A percentile compares a stretch with the other conserved stretches of the same genome.
Evolutionary conservation across 768 basidiomycete genomes (phyloP).

Genomic region (Russula lepida): DNA sequence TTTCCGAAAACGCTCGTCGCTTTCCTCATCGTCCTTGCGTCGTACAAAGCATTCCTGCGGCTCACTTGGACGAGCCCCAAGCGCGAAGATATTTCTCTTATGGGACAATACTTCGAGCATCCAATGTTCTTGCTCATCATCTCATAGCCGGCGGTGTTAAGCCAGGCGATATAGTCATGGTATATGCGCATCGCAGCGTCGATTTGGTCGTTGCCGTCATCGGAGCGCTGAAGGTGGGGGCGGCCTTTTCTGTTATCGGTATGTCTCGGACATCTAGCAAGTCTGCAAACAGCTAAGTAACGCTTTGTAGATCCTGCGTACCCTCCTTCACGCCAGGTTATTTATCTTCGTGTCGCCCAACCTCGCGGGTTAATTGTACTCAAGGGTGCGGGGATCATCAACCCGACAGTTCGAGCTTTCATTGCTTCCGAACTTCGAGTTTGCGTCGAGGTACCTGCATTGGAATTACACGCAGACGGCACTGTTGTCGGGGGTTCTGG

Average conservation of each 20-base stretch:
- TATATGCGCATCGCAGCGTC: conserved; percentile 93
- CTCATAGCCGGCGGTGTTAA: conserved; percentile 79
- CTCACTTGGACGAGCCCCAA: conserved; percentile 34
- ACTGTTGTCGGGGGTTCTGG: conserved; percentile 54
- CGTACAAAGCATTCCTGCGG: conserved; percentile 59
- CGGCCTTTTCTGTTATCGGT: conserved; percentile 97
- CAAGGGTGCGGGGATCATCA: conserved; percentile 79
- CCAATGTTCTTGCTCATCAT: conserved; percentile 86
- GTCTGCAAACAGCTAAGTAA: conserved; percentile 1
- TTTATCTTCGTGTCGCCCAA: conserved; percentile 88
- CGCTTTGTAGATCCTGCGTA: conserved; percentile 79
- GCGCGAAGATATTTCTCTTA: conserved; percentile 65
- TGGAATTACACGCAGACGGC: conserved; percentile 63
- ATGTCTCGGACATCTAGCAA: conserved; percentile 24
- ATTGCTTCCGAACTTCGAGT: conserved; percentile 70
- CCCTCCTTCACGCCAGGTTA: conserved; percentile 83
- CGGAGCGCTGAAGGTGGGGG: conserved; percentile 93
- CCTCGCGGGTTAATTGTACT: conserved; percentile 88
- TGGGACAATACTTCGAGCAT: conserved; percentile 68
- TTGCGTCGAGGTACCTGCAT: conserved; percentile 83
- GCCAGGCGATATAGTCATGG: conserved; percentile 94
- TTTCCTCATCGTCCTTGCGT: conserved; percentile 85
- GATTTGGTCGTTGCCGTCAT: conserved; percentile 96
- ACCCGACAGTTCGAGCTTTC: conserved; percentile 76
- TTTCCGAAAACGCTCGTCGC: conserved; percentile 74